Conservation (phyloP, 208 protist species). For the Crithidia expoeki region DNA sequence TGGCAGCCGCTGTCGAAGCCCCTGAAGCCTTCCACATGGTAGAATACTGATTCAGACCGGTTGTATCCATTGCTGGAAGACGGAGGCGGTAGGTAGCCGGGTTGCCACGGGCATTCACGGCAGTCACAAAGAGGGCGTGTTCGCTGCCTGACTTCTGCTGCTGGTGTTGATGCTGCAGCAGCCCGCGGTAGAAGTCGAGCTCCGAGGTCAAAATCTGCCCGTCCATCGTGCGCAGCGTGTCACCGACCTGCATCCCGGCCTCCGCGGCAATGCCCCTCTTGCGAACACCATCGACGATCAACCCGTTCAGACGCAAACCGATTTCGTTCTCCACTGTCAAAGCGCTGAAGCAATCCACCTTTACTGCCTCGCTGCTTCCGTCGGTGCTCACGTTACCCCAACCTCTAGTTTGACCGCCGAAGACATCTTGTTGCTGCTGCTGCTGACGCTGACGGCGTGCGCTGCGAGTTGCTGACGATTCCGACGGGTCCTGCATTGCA, state of each 20-base stretch:
- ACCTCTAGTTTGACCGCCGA: background rate
- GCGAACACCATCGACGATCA: conserved; percentile 18
- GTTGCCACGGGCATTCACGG: conserved; percentile 19
- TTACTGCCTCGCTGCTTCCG: background rate
- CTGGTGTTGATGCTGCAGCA: conserved; percentile 24
- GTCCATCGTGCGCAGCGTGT: conserved; percentile 35
- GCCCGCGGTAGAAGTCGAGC: conserved; percentile 12
- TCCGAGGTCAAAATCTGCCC: conserved; percentile 18
- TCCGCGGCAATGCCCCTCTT: conserved; percentile 24
- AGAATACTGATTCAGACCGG: background rate
- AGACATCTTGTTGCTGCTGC: background rate
- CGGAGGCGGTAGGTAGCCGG: conserved; percentile 31
- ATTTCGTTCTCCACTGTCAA: conserved; percentile 14
- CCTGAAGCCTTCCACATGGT: background rate
- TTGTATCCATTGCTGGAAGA: conserved; percentile 7
- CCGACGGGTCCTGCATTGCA: background rate
- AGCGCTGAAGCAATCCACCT: background rate
- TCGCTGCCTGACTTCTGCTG: background rate
- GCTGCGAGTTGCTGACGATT: conserved; percentile 7
- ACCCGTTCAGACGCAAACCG: conserved; percentile 21
- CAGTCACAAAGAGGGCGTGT: conserved; percentile 18
- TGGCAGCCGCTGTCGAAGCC: conserved; percentile 1
- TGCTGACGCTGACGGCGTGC: conserved; percentile 2
- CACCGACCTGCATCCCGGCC: conserved; percentile 35
- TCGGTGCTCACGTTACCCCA: conserved; percentile 3